Evolutionary conservation across 2,329 filamentous ascomycete genomes (phyloP).

Genomic region (Teratosphaeria viscida): DNA sequence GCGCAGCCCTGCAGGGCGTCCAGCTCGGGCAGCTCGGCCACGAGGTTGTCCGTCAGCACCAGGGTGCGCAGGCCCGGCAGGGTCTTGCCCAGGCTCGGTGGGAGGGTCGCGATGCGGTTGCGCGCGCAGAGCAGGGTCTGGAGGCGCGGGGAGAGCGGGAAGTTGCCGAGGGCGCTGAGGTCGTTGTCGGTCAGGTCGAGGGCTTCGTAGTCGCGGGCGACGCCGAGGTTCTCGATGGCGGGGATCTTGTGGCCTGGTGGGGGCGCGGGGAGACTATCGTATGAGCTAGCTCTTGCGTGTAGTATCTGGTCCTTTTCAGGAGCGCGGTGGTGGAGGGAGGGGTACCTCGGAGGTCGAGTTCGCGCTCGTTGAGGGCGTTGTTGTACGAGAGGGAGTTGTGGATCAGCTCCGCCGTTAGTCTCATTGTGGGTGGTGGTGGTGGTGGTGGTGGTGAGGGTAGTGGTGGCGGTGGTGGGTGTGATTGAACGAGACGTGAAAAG

Average conservation of each 20-base stretch:
- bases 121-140: conserved; percentile 79
- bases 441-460: too few species aligned
- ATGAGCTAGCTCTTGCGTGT: conserved; percentile 47
- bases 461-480: background rate
- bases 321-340: conserved; percentile 29
- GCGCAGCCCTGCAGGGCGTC: conserved; percentile 63
- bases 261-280: conserved; percentile 30
- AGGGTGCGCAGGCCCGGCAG: conserved; percentile 75
- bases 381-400: conserved; percentile 92
- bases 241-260: conserved; percentile 90
- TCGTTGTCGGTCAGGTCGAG: conserved; percentile 99
- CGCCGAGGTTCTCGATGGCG: conserved; percentile 92
- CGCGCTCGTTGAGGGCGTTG: conserved; percentile 96
- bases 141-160: conserved; percentile 81
- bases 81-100: conserved; percentile 60
- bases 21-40: conserved; percentile 76
- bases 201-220: conserved; percentile 87
- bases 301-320: conserved; percentile 92
- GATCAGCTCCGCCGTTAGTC: conserved; percentile 92
- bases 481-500: background rate
- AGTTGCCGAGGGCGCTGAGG: conserved; percentile 79
- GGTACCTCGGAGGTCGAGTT: conserved; percentile 99
- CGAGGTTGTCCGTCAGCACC: conserved; percentile 71
- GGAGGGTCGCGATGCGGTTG: conserved; percentile 77
- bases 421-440: conserved; percentile 48